These are phyloP conservation scores for Sphagnurus paluster DNA, from an alignment of 1,284 basidiomycete species.

Conservation along the genomic window DNA sequence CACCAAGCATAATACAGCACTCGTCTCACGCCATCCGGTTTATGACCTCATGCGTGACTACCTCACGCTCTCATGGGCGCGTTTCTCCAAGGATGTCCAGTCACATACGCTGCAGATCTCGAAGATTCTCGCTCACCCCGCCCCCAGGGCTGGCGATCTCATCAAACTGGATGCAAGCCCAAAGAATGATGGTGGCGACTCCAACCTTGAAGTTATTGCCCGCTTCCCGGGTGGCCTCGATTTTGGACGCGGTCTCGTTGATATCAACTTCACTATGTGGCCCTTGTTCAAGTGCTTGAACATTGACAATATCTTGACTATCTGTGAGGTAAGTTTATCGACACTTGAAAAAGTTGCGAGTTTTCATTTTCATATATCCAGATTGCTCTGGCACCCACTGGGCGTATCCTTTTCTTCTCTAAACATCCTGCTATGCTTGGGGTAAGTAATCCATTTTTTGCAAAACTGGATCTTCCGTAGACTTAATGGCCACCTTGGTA, in stretches of 20 bases:
- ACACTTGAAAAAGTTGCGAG: neutral
- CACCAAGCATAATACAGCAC: conserved; percentile 37
- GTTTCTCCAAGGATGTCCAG: conserved; percentile 90
- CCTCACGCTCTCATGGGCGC: conserved; percentile 88
- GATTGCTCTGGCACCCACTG: conserved; percentile 93
- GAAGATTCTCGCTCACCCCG: conserved; percentile 80
- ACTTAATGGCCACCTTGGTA: conserved; percentile 24
- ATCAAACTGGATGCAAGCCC: conserved; percentile 78
- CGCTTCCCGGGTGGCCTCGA: conserved; percentile 84
- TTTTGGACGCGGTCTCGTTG: conserved; percentile 80
- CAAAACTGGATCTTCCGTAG: neutral
- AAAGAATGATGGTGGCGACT: conserved; percentile 54
- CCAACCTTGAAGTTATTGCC: conserved; percentile 79
- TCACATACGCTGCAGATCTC: conserved; percentile 84
- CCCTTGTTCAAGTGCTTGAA: conserved; percentile 94
- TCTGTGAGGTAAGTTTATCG: conserved; percentile 72
- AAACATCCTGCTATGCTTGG: conserved; percentile 91
- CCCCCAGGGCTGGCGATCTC: conserved; percentile 84
- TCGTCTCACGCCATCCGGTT: conserved; percentile 88
- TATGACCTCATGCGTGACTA: conserved; percentile 94
- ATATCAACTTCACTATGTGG: conserved; percentile 96
- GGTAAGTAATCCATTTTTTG: conserved; percentile 34
- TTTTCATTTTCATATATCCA: conserved; percentile 25
- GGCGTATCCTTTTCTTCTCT: conserved; percentile 88
- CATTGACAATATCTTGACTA: conserved; percentile 91